Base-by-base conservation (phyloP, 768 basidiomycete species). In the Mrakia gelida region DNA sequence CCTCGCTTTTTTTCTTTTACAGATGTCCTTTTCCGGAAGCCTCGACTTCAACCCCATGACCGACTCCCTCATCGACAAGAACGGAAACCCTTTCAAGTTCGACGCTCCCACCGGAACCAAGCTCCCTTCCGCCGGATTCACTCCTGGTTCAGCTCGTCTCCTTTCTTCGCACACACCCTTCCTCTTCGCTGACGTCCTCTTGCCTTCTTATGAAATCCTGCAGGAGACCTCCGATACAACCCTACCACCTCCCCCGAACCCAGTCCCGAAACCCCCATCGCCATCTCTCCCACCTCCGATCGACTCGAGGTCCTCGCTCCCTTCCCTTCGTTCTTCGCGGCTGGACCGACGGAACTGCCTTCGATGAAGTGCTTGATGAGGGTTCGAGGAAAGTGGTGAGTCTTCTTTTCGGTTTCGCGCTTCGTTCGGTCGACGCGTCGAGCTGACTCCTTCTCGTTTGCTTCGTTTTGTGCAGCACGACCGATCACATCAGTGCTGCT, bases 401-500 rank as follows among this genome's bases (percentile, higher is more conserved):
- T 80, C 59, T 15, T 45, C 45, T 45, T 13, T 3, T 38, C 38
- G 18, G 28, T 34, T 23, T 38, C 52, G 7, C 4, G 21, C 2
- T 41, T 52, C 15, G 65, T 3, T 52, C 49, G n/a, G 49, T 52
- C 18, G 30, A 52, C 63, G 15, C 61, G 7, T 62, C 28, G 21
- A 23, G 8, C 71, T 34, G 15, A n/a, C 52, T 34, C 11, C 54
- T 54, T 68, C n/a, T n/a, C n/a, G n/a, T 54, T 10, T 23, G 18
- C 49, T 49, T 26, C 52, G 13, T 79, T 67, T 79, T 79, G 2
- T 45, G 16, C 71, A 82, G 82, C 84, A 99, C 97, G 18, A 99
- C 97, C 26, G 97, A 99, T 82, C 97, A 98, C 83, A 99, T 98
- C 77, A 95, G 93, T 49, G 97, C 97, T 56, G 97, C 97, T 45